Evolutionary conservation across 1,139 yeast species (phyloP).

Genomic region (Candida anutae): DNA sequence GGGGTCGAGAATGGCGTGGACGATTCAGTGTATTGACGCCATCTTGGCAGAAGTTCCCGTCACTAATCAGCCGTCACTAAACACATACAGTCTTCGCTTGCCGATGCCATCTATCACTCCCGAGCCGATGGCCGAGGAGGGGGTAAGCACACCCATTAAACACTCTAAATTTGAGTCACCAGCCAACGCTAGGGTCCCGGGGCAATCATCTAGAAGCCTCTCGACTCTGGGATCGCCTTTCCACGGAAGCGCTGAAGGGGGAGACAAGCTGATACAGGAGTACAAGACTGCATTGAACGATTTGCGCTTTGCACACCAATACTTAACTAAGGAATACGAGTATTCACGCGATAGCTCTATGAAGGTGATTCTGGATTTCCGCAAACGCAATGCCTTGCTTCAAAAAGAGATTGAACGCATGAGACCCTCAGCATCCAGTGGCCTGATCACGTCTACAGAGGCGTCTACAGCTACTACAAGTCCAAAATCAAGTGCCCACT

Average conservation of each 20-base stretch:
- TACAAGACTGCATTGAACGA: conserved; percentile 53
- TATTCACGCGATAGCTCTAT: conserved; percentile 45
- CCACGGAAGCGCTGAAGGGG: conserved; percentile 2
- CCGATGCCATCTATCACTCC: neutral
- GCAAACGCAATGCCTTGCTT: conserved; percentile 34
- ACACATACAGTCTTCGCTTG: no score
- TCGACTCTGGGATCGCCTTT: no score
- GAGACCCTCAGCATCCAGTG: neutral
- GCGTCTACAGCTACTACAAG: no score
- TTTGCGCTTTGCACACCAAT: conserved; percentile 56
- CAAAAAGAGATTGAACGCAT: conserved; percentile 32
- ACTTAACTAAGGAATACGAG: conserved; percentile 52
- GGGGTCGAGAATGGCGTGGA: conserved; percentile 39
- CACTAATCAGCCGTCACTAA: neutral
- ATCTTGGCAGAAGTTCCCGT: no score
- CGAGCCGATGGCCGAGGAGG: conserved; percentile 1
- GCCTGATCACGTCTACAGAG: no score
- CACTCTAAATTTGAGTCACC: conserved; percentile 1
- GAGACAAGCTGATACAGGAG: conserved; percentile 26
- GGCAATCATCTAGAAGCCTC: neutral
- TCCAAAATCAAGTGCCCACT: neutral
- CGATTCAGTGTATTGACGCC: conserved; percentile 44
- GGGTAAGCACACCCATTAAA: conserved; percentile 1
- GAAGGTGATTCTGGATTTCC: conserved; percentile 40
- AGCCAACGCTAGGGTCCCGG: no score